Evolutionary conservation across 208 protist species (phyloP).

Genomic region (Crithidia expoeki): DNA sequence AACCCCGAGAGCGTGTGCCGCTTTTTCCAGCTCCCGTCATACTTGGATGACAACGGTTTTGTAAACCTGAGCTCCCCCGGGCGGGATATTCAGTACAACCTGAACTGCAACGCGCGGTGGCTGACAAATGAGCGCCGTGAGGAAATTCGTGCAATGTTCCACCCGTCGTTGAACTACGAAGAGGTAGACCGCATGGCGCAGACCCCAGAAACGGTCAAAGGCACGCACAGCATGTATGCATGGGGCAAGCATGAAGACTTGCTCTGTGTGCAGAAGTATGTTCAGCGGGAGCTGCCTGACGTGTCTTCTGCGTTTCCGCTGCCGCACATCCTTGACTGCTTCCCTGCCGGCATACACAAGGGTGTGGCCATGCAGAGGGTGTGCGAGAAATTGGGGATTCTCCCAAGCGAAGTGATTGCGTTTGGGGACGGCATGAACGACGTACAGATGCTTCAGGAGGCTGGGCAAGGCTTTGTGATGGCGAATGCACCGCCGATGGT

Average conservation of each 20-base stretch:
- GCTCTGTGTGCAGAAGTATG: slow-evolving; percentile 35
- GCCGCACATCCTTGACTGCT: slow-evolving; percentile 50
- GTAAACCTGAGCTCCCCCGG: slow-evolving; percentile 4
- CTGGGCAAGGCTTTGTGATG: slow-evolving; percentile 67
- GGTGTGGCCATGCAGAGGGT: slow-evolving; percentile 51
- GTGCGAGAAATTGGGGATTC: slow-evolving; percentile 40
- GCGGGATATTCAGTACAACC: slow-evolving; percentile 44
- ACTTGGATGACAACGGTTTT: slow-evolving; percentile 15
- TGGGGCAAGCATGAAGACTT: slow-evolving; percentile 39
- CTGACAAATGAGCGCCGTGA: slow-evolving; percentile 45
- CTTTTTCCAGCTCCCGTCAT: slow-evolving; percentile 45
- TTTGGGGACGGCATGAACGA: slow-evolving; percentile 86
- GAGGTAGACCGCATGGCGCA: slow-evolving; percentile 47
- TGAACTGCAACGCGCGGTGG: slow-evolving; percentile 60
- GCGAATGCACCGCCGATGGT: slow-evolving; percentile 48
- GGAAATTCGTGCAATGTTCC: slow-evolving; percentile 41
- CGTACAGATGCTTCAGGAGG: slow-evolving; percentile 47
- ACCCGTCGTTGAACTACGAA: slow-evolving; percentile 43
- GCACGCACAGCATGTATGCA: slow-evolving; percentile 55
- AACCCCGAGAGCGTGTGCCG: slow-evolving; percentile 41
- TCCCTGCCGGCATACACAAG: slow-evolving; percentile 47
- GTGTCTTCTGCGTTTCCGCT: slow-evolving; percentile 41
- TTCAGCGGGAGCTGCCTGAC: slow-evolving; percentile 20
- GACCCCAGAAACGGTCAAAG: slow-evolving; percentile 33
- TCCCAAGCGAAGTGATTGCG: slow-evolving; percentile 38